These are phyloP conservation scores for Filosporella fistucella DNA, from an alignment of 495 filamentous ascomycete genomes.

Conservation along the genomic window DNA sequence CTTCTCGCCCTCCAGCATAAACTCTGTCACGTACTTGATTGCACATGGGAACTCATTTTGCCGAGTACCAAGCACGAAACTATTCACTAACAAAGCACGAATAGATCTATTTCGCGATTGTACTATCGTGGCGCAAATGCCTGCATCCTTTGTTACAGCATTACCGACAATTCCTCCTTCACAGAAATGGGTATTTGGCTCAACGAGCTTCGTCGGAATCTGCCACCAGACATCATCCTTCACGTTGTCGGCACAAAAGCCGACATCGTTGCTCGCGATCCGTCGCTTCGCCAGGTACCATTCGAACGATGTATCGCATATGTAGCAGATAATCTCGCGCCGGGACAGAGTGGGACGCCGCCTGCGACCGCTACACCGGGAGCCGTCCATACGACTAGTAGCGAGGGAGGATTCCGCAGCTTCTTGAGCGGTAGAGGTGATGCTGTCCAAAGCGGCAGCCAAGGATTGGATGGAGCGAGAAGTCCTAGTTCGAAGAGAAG, in stretches of 20 bases:
- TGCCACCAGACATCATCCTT: constrained; percentile 66
- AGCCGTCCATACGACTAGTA: constrained; percentile 15
- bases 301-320: constrained; percentile 95
- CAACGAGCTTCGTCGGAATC: constrained; percentile 47
- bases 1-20: not conserved
- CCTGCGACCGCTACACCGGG: constrained; percentile 52
- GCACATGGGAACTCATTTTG: too few species aligned
- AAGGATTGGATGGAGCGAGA: constrained; percentile 38
- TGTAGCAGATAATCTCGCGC: constrained; percentile 83
- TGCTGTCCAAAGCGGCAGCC: too few species aligned
- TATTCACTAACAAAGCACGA: not conserved
- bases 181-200: constrained; percentile 93
- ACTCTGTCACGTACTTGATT: not conserved
- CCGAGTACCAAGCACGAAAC: not conserved
- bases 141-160: constrained; percentile 90
- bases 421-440: not conserved
- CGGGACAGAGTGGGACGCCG: constrained; percentile 57
- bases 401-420: constrained; percentile 8
- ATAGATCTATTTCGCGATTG: constrained; percentile 71
- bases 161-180: constrained; percentile 82
- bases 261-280: constrained; percentile 82
- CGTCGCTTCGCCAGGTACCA: constrained; percentile 69
- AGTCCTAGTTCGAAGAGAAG: constrained; percentile 73
- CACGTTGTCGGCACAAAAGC: constrained; percentile 96
- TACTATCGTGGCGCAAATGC: constrained; percentile 97